phyloP scores from a whole-genome alignment of 768 basidiomycete species.

The Termitomyces sp. region DNA sequence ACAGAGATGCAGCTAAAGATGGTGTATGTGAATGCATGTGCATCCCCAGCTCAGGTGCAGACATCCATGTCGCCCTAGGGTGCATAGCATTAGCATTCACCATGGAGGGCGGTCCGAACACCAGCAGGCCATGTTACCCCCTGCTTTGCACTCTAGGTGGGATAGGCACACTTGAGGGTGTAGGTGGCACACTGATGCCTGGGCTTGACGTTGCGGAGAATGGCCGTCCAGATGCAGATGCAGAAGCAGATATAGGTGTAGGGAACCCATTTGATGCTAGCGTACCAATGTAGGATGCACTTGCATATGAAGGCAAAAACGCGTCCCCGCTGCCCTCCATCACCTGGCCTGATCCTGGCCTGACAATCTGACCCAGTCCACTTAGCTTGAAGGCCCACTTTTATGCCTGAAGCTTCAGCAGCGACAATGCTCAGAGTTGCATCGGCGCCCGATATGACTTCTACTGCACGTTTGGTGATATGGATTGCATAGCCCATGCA shows the following conservation, averaged over 20 bases:
- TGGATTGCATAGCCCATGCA: slow-evolving; percentile 76
- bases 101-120: slow-evolving; percentile 8
- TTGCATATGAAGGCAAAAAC: slow-evolving; percentile 28
- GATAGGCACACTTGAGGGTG: background rate
- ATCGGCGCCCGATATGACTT: slow-evolving; percentile 55
- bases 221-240: slow-evolving; percentile 12
- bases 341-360: slow-evolving; percentile 57
- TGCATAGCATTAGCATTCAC: slow-evolving; percentile 9
- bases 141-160: no score
- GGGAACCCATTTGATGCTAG: slow-evolving; percentile 25
- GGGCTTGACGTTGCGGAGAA: background rate
- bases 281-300: slow-evolving; percentile 25
- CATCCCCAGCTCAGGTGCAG: slow-evolving; percentile 3
- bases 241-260: slow-evolving; percentile 14
- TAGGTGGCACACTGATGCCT: background rate
- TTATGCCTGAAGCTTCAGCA: slow-evolving; percentile 57
- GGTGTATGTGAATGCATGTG: background rate
- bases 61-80: slow-evolving; percentile 11
- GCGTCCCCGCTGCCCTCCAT: slow-evolving; percentile 35
- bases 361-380: slow-evolving; percentile 61
- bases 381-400: slow-evolving; percentile 51
- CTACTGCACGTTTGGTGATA: slow-evolving; percentile 58
- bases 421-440: slow-evolving; percentile 49
- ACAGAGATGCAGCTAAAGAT: background rate
- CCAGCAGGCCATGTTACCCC: no score